A percentile compares a stretch with the other conserved stretches of the same genome.
Conservation (phyloP, 176 grass and related monocot species). For the Oryza meridionalis region DNA sequence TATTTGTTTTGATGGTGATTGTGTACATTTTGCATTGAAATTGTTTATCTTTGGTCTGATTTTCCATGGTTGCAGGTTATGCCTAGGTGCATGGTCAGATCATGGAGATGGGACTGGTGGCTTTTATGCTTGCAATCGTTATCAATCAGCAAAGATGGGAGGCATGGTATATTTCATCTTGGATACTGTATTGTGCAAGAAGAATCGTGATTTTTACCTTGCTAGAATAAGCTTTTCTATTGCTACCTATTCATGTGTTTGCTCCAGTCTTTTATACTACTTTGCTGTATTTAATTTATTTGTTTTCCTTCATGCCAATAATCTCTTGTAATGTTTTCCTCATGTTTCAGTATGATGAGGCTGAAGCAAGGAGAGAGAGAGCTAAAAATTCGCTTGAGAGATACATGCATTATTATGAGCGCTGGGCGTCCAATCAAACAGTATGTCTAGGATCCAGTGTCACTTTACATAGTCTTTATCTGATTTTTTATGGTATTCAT, state of each 20-base stretch:
- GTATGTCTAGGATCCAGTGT: conserved; percentile 54
- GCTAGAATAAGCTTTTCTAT: too few species aligned
- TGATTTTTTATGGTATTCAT: neutral
- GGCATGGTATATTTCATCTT: conserved; percentile 65
- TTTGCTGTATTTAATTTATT: too few species aligned
- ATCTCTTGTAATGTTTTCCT: conserved; percentile 24
- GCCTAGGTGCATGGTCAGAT: conserved; percentile 70
- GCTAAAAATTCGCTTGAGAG: conserved; percentile 95
- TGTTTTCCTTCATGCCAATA: neutral
- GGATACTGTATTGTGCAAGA: neutral
- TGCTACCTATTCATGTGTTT: too few species aligned
- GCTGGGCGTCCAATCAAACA: conserved; percentile 91
- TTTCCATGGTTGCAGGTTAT: conserved; percentile 70
- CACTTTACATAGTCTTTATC: conserved; percentile 24
- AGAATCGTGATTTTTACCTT: too few species aligned
- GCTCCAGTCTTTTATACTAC: too few species aligned
- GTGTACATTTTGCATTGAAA: conserved; percentile 31
- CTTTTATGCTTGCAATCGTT: conserved; percentile 96
- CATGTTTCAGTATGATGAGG: conserved; percentile 76
- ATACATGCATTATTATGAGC: conserved; percentile 99
- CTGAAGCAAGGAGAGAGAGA: conserved; percentile 90
- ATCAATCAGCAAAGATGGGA: conserved; percentile 79
- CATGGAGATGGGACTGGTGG: conserved; percentile 94
- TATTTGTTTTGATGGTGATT: conserved; percentile 16
- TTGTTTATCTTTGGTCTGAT: neutral